Conservation (phyloP, 1,139 yeast genomes). For the Yamadazyma triangularis region DNA sequence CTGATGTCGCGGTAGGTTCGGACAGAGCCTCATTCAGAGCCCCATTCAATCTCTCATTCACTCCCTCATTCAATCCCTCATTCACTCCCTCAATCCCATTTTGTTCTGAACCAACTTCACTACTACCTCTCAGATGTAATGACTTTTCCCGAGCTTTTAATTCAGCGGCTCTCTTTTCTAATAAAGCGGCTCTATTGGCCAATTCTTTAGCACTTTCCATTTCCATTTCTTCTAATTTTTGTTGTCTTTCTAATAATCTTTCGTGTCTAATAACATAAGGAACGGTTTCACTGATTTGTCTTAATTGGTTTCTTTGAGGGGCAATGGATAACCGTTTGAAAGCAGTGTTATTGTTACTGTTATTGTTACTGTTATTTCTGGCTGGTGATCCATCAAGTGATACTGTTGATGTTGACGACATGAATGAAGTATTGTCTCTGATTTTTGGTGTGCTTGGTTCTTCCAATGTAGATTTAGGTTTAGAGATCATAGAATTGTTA, state of each 20-base stretch:
- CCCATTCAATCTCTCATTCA: too few relatives aligned
- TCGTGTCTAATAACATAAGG: constrained; percentile 79
- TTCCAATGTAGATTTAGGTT: constrained; percentile 33
- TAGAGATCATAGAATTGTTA: constrained; percentile 21
- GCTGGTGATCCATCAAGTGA: too few relatives aligned
- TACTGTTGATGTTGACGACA: constrained; percentile 29
- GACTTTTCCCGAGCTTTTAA: constrained; percentile 62
- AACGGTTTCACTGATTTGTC: constrained; percentile 76
- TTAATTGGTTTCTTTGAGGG: constrained; percentile 63
- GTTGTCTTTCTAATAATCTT: constrained; percentile 68
- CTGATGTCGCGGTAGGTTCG: too few relatives aligned
- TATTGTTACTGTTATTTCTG: background rate
- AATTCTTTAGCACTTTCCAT: constrained; percentile 72
- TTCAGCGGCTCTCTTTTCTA: constrained; percentile 72
- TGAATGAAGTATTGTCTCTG: constrained; percentile 23
- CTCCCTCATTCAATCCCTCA: too few relatives aligned
- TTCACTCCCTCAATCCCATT: too few relatives aligned
- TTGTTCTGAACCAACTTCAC: too few relatives aligned
- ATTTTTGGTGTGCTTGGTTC: constrained; percentile 28
- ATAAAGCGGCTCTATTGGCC: constrained; percentile 66
- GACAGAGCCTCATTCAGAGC: too few relatives aligned
- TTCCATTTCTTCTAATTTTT: constrained; percentile 72
- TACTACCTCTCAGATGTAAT: constrained; percentile 16
- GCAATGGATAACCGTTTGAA: constrained; percentile 55
- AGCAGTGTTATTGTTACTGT: constrained; percentile 37